Evolutionary conservation across 1,284 basidiomycete species (phyloP).

Genomic region (Cystobasidium pallidum): DNA sequence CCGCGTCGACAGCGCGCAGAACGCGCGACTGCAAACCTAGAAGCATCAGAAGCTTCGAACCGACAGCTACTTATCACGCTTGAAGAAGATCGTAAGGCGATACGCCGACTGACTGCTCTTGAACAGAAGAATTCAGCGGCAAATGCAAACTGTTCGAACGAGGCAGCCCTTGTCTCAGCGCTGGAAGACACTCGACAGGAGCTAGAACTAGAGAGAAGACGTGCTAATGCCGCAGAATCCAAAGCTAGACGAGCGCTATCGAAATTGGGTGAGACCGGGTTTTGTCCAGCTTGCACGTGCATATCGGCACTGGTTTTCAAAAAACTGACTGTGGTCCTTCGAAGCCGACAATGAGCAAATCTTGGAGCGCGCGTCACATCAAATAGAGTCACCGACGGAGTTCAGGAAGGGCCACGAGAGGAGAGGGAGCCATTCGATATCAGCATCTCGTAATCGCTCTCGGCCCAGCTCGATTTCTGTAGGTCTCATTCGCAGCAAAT

Average conservation of each 20-base stretch:
- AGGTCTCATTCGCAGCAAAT: not conserved
- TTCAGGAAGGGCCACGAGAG: slow-evolving; percentile 15
- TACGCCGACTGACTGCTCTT: slow-evolving; percentile 70
- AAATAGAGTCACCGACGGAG: slow-evolving; percentile 20
- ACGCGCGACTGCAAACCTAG: slow-evolving; percentile 77
- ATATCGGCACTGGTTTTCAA: not conserved
- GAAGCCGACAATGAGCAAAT: slow-evolving; percentile 36
- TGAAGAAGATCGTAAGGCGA: slow-evolving; percentile 70
- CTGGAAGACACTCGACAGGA: slow-evolving; percentile 85
- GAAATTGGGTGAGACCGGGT: slow-evolving; percentile 41
- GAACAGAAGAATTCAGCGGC: slow-evolving; percentile 3
- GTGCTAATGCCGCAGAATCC: slow-evolving; percentile 71
- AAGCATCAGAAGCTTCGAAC: slow-evolving; percentile 77
- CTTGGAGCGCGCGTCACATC: slow-evolving; percentile 14
- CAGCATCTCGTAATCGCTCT: slow-evolving; percentile 29
- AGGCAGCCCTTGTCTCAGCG: slow-evolving; percentile 63
- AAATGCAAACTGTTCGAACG: not conserved
- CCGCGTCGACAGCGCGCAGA: slow-evolving; percentile 67
- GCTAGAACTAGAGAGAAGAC: slow-evolving; percentile 71
- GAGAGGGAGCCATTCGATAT: slow-evolving; percentile 26
- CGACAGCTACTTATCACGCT: slow-evolving; percentile 74
- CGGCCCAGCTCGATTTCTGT: slow-evolving; percentile 32
- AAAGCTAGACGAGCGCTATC: slow-evolving; percentile 58
- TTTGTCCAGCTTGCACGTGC: not conserved
- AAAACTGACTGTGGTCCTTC: not conserved